Base-by-base conservation (phyloP, 1,139 yeast species). In the Pichia sp. region DNA sequence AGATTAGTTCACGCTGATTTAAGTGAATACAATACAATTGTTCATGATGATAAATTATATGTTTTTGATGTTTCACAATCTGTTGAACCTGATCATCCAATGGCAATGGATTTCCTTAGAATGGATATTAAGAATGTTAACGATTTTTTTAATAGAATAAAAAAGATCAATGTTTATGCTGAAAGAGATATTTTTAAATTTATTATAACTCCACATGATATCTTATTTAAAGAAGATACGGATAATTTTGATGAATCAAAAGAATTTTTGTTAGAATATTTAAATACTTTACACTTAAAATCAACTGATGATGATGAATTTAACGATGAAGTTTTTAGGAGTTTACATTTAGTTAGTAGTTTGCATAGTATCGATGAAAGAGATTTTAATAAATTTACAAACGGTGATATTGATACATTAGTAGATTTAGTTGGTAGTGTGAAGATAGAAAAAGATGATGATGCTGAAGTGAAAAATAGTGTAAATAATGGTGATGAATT, bases 81-180 rank as follows among this genome's bases (percentile, higher is more conserved):
- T 39, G 99, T 95, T 30, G 98, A 95, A 67, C 98, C 96, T 27
- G 97, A 91, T 62, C 99, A 95, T 68, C 99, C 98, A 8, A 90
- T 89, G 87, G 87, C 96, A 45, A 74, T 93, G 56, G 98, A 93
- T 66, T 95, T 95, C 65, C 71, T 95, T 55, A 75, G 99, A 65
- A 93, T 93, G 99, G 99, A 95, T 69, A 91, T 95, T 63, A 93
- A 91, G 68, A 95, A 95, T 64, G 90, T 93, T 22, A 93, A 90
- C 64, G 95, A 87, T 62, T 95, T 84, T 67, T 95, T 95, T 63
- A 73, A 75, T 53, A 76, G 83, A 55, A 78, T 78, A 62, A 83
- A 84, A 66, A 84, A 84, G 36, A 87, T 90, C 43, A 77, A 80
- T 52, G 85, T 88, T 5, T 86, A 87, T 60, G 81, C 95, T 3